Evolutionary conservation across 768 basidiomycete genomes (phyloP).

Genomic region (Russula griseocarnosa): DNA sequence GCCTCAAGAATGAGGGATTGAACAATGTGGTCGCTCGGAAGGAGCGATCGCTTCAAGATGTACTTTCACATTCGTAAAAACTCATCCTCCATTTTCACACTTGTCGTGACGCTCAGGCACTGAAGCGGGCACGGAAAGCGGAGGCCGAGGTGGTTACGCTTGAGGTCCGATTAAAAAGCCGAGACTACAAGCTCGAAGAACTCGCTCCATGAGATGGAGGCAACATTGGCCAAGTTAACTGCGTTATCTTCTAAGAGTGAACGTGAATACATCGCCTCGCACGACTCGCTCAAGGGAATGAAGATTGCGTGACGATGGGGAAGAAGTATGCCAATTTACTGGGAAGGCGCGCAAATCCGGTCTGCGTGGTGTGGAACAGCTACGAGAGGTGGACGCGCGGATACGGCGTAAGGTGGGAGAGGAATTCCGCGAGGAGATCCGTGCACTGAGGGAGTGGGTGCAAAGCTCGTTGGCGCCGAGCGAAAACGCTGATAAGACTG

Average conservation of each 20-base stretch:
- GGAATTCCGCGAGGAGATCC: constrained; percentile 56
- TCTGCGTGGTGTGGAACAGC: constrained; percentile 45
- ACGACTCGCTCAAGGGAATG: constrained; percentile 72
- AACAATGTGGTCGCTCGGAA: constrained; percentile 87
- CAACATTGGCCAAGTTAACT: constrained; percentile 65
- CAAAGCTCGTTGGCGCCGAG: constrained; percentile 52
- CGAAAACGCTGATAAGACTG: constrained; percentile 55
- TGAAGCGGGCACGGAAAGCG: constrained; percentile 82
- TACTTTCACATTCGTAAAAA: constrained; percentile 33
- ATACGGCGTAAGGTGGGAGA: constrained; percentile 56
- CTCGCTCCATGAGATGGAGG: constrained; percentile 75
- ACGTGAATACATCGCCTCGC: constrained; percentile 74
- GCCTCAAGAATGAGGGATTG: constrained; percentile 81
- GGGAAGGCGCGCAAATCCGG: constrained; percentile 50
- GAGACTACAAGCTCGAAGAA: constrained; percentile 73
- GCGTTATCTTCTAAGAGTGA: constrained; percentile 76
- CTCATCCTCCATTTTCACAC: not conserved
- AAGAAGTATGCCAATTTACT: constrained; percentile 65
- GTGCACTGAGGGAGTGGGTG: constrained; percentile 48
- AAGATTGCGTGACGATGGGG: constrained; percentile 58
- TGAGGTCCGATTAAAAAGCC: constrained; percentile 66
- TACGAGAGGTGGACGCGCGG: constrained; percentile 49
- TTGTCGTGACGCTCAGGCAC: constrained; percentile 44
- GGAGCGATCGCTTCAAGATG: constrained; percentile 83
- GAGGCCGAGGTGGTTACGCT: constrained; percentile 68